These are phyloP conservation scores for Schizophyllum amplum DNA, from an alignment of 1,284 basidiomycete genomes.

Conservation along the genomic window DNA sequence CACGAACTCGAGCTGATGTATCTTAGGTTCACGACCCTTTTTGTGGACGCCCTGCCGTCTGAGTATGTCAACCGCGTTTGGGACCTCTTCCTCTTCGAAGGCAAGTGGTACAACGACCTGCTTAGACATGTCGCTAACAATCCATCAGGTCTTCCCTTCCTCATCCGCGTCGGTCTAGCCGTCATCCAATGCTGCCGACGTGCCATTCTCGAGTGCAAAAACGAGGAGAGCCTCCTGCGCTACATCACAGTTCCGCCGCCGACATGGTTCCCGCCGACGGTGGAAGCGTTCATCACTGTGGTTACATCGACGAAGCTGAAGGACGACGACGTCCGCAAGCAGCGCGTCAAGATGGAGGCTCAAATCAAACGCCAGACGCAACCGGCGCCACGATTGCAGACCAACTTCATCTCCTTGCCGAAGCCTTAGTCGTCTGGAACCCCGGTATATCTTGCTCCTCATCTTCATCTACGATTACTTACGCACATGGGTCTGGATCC, in stretches of 20 bases:
- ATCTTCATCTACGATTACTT: background rate
- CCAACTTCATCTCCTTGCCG: background rate
- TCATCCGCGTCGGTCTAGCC: constrained; percentile 75
- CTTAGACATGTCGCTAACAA: background rate
- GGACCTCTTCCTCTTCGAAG: constrained; percentile 86
- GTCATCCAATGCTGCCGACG: constrained; percentile 62
- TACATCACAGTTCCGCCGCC: constrained; percentile 46
- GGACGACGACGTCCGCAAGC: constrained; percentile 76
- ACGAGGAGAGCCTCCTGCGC: constrained; percentile 41
- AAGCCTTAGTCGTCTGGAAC: background rate
- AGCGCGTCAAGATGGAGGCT: constrained; percentile 63
- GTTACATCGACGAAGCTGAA: constrained; percentile 64
- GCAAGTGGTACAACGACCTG: constrained; percentile 28
- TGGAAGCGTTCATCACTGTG: constrained; percentile 58
- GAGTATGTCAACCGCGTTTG: constrained; percentile 75
- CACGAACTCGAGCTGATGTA: background rate
- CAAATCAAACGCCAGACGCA: constrained; percentile 55
- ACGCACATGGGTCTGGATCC: background rate
- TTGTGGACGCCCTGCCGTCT: constrained; percentile 70
- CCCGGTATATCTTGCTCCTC: background rate
- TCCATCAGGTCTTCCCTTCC: constrained; percentile 62
- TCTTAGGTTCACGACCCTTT: constrained; percentile 62
- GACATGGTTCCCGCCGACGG: constrained; percentile 42
- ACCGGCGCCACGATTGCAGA: constrained; percentile 16
- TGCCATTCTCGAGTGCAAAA: constrained; percentile 42